Evolutionary conservation across 2,329 filamentous ascomycete species (phyloP), one percentile per base, ranked within the genome.

Genomic region (Fonsecaea nubica): DNA sequence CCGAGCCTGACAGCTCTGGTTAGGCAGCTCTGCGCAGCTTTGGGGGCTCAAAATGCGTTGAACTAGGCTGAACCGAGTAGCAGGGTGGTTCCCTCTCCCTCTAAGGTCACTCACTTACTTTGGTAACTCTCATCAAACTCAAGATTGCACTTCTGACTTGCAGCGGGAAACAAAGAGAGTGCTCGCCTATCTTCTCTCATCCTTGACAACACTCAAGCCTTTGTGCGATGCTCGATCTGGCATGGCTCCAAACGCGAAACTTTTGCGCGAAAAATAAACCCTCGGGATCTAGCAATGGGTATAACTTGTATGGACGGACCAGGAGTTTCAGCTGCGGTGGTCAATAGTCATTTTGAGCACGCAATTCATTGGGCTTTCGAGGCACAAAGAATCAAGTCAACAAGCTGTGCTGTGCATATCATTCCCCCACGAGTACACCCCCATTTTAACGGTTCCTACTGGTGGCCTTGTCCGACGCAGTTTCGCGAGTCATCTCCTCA

Each of bases 191-290:
- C 58, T 54, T 56, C 33, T 59, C 36, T 62, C 52, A 13, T 35
- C 35, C 21, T 21, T 42, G 40, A 59, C 38, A 50, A 38, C 33
- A 36, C 32, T 8, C 38, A 57, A 40, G 61, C 61, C 36, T 66
- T 21, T 30, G 33, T 61, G n/a, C 40, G 38, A 42, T 55, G 40
- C 64, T 66, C 63, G n/a, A 63, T 66, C 45, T 21, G 64, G 64
- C 59, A 66, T 45, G 61, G 61, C 54, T 45, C 54, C 32, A 36
- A 40, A 66, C 64, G 58, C 64, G 64, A 63, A 66, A 66, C 64
- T 33, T 30, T 38, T 58, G 54, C 61, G 53, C 40, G 35, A 35
- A 30, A 56, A 56, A 32, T 21, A 32, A 33, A 33, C n/a, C 53
- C 52, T 48, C 50, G 42, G 50, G 25, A 35, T 36, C 45, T 32